phyloP scores from a whole-genome alignment of 2,329 filamentous ascomycete species.

The Alternaria panax region DNA sequence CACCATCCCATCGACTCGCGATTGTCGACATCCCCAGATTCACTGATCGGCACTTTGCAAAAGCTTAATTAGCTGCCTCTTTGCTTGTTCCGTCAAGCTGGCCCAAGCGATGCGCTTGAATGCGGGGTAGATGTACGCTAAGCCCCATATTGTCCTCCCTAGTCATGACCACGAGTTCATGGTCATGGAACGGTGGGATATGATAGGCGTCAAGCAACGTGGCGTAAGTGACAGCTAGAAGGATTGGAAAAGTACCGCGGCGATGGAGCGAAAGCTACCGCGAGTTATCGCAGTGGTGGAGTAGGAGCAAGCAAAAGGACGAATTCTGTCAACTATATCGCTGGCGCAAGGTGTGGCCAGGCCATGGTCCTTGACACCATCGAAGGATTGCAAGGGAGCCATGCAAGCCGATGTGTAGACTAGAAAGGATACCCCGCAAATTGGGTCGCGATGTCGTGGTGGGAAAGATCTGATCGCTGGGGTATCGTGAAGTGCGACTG shows the following conservation, averaged over 20 bases:
- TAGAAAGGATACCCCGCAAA: not conserved
- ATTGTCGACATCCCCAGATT: not conserved
- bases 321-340: not conserved
- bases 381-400: not conserved
- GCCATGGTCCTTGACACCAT: not conserved
- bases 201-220: not conserved
- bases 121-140: not conserved
- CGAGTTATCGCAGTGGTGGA: not conserved
- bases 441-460: not conserved
- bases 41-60: not conserved
- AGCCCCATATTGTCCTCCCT: not conserved
- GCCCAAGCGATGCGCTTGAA: constrained; percentile 2
- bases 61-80: not conserved
- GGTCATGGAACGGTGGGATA: not conserved
- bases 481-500: not conserved
- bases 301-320: not conserved
- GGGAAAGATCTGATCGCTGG: not conserved
- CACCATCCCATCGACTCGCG: not conserved
- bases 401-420: not conserved
- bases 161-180: not conserved
- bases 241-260: constrained; percentile 1
- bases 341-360: not conserved
- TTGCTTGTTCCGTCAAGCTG: constrained; percentile 1
- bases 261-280: not conserved
- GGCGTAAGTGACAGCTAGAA: not conserved